A percentile compares a stretch with the other conserved stretches of the same genome.
Evolutionary conservation across 225 moss, liverwort and hornwort genomes (phyloP).

Genomic region (Climacium dendroides): DNA sequence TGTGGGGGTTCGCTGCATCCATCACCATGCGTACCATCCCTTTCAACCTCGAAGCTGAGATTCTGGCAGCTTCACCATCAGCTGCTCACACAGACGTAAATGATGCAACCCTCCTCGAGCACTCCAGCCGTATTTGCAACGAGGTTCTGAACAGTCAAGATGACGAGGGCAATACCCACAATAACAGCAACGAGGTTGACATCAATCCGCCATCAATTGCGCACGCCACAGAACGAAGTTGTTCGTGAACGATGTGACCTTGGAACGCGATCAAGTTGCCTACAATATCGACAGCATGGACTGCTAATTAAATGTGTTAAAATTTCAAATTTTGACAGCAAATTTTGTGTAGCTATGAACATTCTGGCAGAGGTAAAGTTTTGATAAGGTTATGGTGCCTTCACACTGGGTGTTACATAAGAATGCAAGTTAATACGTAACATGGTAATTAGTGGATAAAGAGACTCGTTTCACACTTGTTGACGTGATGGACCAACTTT

Average conservation of each 20-base stretch:
- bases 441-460: no score
- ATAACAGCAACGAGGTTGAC: background rate
- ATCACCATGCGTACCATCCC: background rate
- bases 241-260: background rate
- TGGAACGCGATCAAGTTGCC: background rate
- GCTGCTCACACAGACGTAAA: background rate
- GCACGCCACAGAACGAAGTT: background rate
- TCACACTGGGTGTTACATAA: no score
- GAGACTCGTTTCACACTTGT: no score
- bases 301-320: no score
- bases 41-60: background rate
- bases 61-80: no score
- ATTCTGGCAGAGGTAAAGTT: background rate
- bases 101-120: background rate
- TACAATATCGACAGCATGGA: background rate
- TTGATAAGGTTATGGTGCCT: background rate
- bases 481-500: no score
- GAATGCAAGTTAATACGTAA: no score
- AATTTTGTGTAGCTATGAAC: background rate
- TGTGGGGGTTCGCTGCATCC: background rate
- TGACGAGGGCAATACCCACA: background rate
- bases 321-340: background rate
- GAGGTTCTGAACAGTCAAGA: background rate
- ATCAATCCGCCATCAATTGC: no score
- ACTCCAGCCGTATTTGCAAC: background rate